These are phyloP conservation scores for Funneliformis geosporum DNA, from an alignment of 192 early-diverging fungal species.

Conservation along the genomic window DNA sequence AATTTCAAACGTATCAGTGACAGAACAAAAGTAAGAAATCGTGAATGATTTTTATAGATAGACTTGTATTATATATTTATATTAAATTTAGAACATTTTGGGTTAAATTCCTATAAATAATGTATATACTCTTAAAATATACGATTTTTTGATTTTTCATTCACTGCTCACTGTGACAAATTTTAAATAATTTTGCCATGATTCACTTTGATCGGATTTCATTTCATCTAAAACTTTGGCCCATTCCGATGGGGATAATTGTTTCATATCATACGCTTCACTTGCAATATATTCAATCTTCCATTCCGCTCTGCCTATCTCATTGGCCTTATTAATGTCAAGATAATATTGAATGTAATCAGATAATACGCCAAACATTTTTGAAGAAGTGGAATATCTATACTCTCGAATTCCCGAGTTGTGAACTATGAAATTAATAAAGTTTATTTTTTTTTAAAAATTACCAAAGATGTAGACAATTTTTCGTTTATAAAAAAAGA, in stretches of 20 bases:
- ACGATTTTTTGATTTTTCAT: no score
- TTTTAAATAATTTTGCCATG: not conserved
- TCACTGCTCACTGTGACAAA: not conserved
- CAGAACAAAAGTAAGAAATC: no score
- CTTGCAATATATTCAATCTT: constrained; percentile 40
- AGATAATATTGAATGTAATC: constrained; percentile 41
- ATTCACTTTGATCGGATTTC: not conserved
- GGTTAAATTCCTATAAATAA: no score
- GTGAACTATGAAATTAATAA: constrained; percentile 5
- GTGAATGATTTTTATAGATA: no score
- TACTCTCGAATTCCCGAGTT: constrained; percentile 40
- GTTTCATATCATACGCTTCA: constrained; percentile 33
- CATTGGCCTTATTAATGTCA: constrained; percentile 32
- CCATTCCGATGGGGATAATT: constrained; percentile 34
- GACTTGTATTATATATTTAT: no score
- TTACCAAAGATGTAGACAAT: not conserved
- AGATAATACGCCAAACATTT: constrained; percentile 30
- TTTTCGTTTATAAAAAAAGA: not conserved
- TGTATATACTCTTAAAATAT: no score
- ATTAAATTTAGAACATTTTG: no score
- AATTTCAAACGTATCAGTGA: no score
- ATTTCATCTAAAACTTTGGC: not conserved
- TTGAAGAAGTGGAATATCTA: constrained; percentile 34
- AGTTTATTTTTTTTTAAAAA: no score
- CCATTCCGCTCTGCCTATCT: constrained; percentile 23